Base-by-base conservation (phyloP, 2,329 filamentous ascomycete species). In the Fusarium torreyae region DNA sequence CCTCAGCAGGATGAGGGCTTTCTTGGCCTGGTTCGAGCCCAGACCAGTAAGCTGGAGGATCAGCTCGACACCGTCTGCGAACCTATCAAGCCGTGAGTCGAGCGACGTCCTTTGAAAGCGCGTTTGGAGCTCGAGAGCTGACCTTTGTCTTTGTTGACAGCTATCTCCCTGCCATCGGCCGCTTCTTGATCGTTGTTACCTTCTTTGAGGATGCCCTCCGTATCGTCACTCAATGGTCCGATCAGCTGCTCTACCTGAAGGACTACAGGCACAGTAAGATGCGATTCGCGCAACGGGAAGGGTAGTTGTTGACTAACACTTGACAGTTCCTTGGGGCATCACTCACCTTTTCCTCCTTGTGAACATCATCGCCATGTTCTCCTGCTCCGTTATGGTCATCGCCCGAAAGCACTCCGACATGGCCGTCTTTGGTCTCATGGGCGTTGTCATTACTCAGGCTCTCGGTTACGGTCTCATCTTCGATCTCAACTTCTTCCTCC, bases 401-500 rank as follows among this genome's bases (percentile, higher is more conserved):
- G 87, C 90, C 79, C 92, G 96, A 81, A 97, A 94, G 81, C 89
- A 97, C 85, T 96, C 94, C 71, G 95, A 97, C 82, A 95, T 94
- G 81, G 96, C 95, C 63, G 96, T 98, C 63, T 89, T 85, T 66
- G 96, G 95, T 67, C 92, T 99, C 69, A 92, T 98, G 80, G 92
- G 85, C 54, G 96, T 99, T 54, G 95, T 99, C 53, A 82, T 99
- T 67, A 91, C 94, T 34, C 96, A 99, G 83, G 96, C 95, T 20
- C 88, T 99, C 57, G 96, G 96, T 75, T 99, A 99, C 80, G 96
- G 96, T 63, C 88, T 99, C 68, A 97, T 99, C 81, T 98, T 99
- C 81, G 96, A 99, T 82, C 89, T 98, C 78, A 99, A 98, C 89
- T 99, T 99, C 87, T 99, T 99, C 90, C 92, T 99, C 70, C 94